Evolutionary conservation across 768 basidiomycete genomes (phyloP).

Genomic region (Serendipita sp.): DNA sequence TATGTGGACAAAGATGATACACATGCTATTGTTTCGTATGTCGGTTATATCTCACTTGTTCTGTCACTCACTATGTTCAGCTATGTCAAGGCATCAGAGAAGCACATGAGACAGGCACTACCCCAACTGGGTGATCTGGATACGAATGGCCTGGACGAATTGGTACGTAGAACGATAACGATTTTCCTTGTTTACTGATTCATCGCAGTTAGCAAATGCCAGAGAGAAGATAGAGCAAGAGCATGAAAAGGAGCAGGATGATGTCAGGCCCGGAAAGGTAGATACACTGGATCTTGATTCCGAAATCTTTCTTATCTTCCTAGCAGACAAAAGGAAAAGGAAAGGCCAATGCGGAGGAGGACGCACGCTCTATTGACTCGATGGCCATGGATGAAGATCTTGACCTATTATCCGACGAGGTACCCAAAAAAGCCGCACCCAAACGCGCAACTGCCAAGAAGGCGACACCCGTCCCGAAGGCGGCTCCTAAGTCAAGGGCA

Average conservation of each 20-base stretch:
- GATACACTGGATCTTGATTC: neutral
- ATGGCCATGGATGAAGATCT: constrained; percentile 65
- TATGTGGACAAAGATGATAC: constrained; percentile 97
- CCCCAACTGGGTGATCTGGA: constrained; percentile 46
- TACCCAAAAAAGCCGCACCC: constrained; percentile 14
- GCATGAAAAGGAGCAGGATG: constrained; percentile 29
- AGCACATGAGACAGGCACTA: constrained; percentile 32
- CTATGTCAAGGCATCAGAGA: neutral
- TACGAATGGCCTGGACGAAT: constrained; percentile 62
- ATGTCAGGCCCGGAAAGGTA: constrained; percentile 38
- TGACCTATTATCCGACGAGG: constrained; percentile 28
- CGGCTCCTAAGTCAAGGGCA: constrained; percentile 23
- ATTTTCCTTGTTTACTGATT: neutral
- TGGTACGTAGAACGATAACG: no score
- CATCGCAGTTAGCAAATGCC: constrained; percentile 45
- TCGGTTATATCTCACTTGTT: constrained; percentile 12
- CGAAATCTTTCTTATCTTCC: neutral
- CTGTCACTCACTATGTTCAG: constrained; percentile 7
- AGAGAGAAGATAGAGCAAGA: constrained; percentile 30
- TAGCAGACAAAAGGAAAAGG: neutral
- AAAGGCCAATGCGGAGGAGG: constrained; percentile 31
- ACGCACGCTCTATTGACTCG: constrained; percentile 41
- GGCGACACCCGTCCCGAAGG: constrained; percentile 22
- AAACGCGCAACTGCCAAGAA: constrained; percentile 21
- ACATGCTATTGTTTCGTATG: constrained; percentile 78